phyloP scores from a whole-genome alignment of 176 grass and related monocot genomes.

The Triticum urartu region DNA sequence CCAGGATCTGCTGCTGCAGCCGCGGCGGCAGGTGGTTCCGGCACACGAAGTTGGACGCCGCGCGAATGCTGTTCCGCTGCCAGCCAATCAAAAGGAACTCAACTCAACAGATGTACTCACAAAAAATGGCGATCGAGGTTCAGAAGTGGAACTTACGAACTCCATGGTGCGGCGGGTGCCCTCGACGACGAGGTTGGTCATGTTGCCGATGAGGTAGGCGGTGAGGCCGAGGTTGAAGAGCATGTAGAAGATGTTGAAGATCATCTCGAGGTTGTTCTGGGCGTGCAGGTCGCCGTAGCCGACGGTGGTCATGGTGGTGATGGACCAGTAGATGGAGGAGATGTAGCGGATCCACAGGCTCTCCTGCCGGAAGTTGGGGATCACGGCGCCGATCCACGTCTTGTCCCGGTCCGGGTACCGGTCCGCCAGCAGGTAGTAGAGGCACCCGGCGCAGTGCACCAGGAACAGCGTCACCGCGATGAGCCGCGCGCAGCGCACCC shows the following conservation, averaged over 20 bases:
- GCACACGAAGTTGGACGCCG: slow-evolving; percentile 79
- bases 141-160: slow-evolving; percentile 47
- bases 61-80: slow-evolving; percentile 85
- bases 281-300: slow-evolving; percentile 96
- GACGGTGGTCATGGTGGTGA: slow-evolving; percentile 98
- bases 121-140: background rate
- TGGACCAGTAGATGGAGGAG: slow-evolving; percentile 89
- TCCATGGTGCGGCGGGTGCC: slow-evolving; percentile 96
- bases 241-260: slow-evolving; percentile 99
- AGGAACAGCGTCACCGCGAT: slow-evolving; percentile 80
- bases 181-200: slow-evolving; percentile 99
- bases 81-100: background rate
- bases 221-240: slow-evolving; percentile 94
- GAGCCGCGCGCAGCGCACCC: slow-evolving; percentile 70
- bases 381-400: slow-evolving; percentile 91
- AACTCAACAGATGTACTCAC: background rate
- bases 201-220: slow-evolving; percentile 94
- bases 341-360: slow-evolving; percentile 85
- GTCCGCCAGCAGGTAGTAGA: slow-evolving; percentile 86
- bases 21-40: slow-evolving; percentile 73
- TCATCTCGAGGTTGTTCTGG: slow-evolving; percentile 86
- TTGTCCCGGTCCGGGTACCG: slow-evolving; percentile 71
- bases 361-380: slow-evolving; percentile 80
- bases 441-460: slow-evolving; percentile 85
- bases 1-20: slow-evolving; percentile 86